A percentile compares a stretch with the other conserved stretches of the same genome.
Evolutionary conservation across 495 filamentous ascomycete genomes (phyloP).

Genomic region (Articulospora tetracladia): DNA sequence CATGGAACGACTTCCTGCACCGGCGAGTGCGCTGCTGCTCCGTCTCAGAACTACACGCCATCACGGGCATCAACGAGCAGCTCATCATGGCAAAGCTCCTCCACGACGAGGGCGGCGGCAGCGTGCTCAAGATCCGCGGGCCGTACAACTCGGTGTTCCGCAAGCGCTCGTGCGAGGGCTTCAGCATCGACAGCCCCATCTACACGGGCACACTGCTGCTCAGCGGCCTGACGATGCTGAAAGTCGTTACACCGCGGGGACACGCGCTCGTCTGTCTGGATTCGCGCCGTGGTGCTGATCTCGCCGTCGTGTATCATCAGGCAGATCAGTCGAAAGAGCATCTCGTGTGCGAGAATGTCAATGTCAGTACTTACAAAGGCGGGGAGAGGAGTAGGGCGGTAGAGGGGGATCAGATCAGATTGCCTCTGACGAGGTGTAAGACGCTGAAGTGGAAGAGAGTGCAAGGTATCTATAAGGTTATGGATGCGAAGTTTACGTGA

Average conservation of each 20-base stretch:
- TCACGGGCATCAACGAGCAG: constrained; percentile 29
- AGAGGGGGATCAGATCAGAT: too few relatives aligned
- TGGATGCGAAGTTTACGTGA: too few relatives aligned
- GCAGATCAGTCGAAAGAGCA: too few relatives aligned
- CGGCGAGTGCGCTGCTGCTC: constrained; percentile 23
- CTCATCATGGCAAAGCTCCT: constrained; percentile 29
- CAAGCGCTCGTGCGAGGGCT: background rate
- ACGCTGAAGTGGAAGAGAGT: too few relatives aligned
- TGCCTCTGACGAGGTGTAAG: too few relatives aligned
- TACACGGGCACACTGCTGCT: background rate
- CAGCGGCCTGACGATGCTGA: background rate
- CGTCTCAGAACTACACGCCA: constrained; percentile 28
- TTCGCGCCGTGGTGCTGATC: background rate
- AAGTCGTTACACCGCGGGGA: background rate
- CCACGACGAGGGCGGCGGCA: constrained; percentile 17
- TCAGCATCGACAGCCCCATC: background rate
- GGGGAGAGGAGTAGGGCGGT: too few relatives aligned
- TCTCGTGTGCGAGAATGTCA: too few relatives aligned
- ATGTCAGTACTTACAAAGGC: too few relatives aligned
- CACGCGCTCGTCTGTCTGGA: background rate
- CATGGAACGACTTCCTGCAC: constrained; percentile 32
- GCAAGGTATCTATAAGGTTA: too few relatives aligned
- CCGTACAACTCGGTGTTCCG: background rate
- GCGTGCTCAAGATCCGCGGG: background rate
- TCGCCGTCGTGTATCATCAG: too few relatives aligned